These are phyloP conservation scores for Euphrasia confusa DNA, from an alignment of 257 asterid species.

Conservation along the genomic window DNA sequence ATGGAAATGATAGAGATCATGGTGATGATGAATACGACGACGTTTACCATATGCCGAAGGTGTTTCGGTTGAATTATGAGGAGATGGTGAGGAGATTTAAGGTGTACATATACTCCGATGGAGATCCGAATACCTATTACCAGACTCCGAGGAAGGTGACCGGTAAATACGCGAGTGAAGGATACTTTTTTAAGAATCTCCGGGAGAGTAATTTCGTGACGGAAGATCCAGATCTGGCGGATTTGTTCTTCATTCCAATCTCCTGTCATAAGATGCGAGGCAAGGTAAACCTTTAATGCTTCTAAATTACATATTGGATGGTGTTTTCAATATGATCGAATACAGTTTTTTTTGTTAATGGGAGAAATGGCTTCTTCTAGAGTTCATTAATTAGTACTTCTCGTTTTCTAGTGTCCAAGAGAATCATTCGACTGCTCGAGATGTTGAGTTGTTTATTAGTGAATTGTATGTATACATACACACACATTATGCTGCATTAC, in stretches of 20 bases:
- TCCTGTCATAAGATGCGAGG: slow-evolving; percentile 99
- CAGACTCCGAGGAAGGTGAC: slow-evolving; percentile 97
- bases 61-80: slow-evolving; percentile 62
- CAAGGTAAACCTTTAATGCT: slow-evolving; percentile 48
- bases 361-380: too few relatives aligned
- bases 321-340: slow-evolving; percentile 3
- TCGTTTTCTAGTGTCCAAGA: neutral
- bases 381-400: slow-evolving; percentile 18
- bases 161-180: slow-evolving; percentile 93
- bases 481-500: neutral
- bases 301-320: slow-evolving; percentile 6
- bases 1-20: slow-evolving; percentile 27
- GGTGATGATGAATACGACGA: slow-evolving; percentile 34
- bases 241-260: slow-evolving; percentile 95
- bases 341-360: neutral
- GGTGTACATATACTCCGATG: slow-evolving; percentile 89
- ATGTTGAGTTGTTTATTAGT: too few relatives aligned
- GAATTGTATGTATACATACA: neutral
- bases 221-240: slow-evolving; percentile 83
- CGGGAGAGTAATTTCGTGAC: slow-evolving; percentile 78
- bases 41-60: slow-evolving; percentile 67
- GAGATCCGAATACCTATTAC: slow-evolving; percentile 89
- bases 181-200: slow-evolving; percentile 86
- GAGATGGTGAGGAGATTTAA: slow-evolving; percentile 79
- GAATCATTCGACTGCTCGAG: too few relatives aligned